Percentiles rank a stretch among this genome's conserved stretches.
Evolutionary conservation across 345 rosid genomes (phyloP).

Genomic region (Salix udensis): DNA sequence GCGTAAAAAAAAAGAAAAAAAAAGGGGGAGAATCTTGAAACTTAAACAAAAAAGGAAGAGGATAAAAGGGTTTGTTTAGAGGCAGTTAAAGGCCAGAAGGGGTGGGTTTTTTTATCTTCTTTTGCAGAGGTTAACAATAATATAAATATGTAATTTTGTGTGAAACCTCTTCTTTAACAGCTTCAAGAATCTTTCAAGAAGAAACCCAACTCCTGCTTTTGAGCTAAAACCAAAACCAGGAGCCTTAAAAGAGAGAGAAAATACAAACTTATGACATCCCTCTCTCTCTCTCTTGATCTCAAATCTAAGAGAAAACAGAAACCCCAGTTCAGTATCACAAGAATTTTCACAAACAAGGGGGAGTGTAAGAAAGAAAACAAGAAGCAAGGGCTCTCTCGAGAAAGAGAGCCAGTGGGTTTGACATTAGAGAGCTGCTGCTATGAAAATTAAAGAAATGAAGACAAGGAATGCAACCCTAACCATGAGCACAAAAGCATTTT

Average conservation of each 20-base stretch:
- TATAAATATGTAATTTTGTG: not conserved
- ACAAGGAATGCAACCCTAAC: conserved; percentile 31
- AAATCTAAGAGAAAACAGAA: not conserved
- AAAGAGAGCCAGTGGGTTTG: conserved; percentile 40
- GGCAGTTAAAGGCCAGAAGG: conserved; percentile 21
- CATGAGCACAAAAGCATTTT: conserved; percentile 24
- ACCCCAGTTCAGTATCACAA: conserved; percentile 9
- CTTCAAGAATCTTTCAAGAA: conserved; percentile 1
- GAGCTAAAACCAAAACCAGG: not conserved
- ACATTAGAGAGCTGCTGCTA: conserved; percentile 26
- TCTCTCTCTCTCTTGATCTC: conserved; percentile 11
- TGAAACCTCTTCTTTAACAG: not conserved
- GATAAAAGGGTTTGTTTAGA: not conserved
- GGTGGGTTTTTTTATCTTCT: not conserved
- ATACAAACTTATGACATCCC: not conserved
- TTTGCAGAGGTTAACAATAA: not conserved
- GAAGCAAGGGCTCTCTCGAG: conserved; percentile 33
- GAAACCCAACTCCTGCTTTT: conserved; percentile 2
- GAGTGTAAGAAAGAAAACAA: not conserved
- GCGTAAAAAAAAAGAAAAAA: not conserved
- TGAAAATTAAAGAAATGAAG: conserved; percentile 17
- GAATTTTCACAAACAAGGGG: not conserved
- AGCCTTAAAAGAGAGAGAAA: not conserved
- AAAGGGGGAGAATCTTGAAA: conserved; percentile 5
- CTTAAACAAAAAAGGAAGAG: not conserved